A percentile compares a stretch with the other conserved stretches of the same genome.
Evolutionary conservation across 441 rosid species (phyloP).

Genomic region (Aquilaria agallochum): DNA sequence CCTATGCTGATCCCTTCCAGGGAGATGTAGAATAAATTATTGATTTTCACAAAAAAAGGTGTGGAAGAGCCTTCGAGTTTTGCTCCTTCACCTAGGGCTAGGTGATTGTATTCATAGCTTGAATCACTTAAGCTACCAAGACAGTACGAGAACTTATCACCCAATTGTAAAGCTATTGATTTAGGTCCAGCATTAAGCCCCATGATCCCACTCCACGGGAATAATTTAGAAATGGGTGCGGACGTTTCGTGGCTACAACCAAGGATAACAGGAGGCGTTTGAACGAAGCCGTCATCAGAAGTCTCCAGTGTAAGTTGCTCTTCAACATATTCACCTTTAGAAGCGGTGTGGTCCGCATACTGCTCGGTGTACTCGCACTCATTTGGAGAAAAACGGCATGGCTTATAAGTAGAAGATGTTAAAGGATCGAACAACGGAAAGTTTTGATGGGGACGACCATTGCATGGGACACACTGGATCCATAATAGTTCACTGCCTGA

Average conservation of each 20-base stretch:
- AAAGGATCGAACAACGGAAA: constrained; percentile 28
- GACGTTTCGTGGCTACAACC: constrained; percentile 42
- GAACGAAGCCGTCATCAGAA: constrained; percentile 25
- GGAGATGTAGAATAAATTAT: constrained; percentile 35
- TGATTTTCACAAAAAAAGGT: constrained; percentile 20
- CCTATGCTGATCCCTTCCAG: constrained; percentile 49
- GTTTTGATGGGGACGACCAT: constrained; percentile 17
- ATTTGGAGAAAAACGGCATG: background rate
- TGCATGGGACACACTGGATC: constrained; percentile 52
- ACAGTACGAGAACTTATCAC: constrained; percentile 50
- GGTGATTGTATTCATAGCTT: constrained; percentile 24
- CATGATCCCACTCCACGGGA: constrained; percentile 34
- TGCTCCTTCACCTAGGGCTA: constrained; percentile 38
- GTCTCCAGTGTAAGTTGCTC: constrained; percentile 44
- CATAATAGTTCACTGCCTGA: constrained; percentile 53
- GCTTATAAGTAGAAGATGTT: constrained; percentile 39
- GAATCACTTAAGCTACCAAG: constrained; percentile 38
- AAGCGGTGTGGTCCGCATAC: constrained; percentile 20
- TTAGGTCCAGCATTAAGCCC: constrained; percentile 36
- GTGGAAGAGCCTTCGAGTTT: constrained; percentile 43
- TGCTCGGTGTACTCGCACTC: constrained; percentile 27
- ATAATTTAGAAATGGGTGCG: constrained; percentile 1
- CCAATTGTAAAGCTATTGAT: constrained; percentile 29
- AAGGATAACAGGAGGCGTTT: constrained; percentile 17
- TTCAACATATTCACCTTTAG: constrained; percentile 29